phyloP scores from a whole-genome alignment of 768 basidiomycete species.

The Agrocybe pediades region DNA sequence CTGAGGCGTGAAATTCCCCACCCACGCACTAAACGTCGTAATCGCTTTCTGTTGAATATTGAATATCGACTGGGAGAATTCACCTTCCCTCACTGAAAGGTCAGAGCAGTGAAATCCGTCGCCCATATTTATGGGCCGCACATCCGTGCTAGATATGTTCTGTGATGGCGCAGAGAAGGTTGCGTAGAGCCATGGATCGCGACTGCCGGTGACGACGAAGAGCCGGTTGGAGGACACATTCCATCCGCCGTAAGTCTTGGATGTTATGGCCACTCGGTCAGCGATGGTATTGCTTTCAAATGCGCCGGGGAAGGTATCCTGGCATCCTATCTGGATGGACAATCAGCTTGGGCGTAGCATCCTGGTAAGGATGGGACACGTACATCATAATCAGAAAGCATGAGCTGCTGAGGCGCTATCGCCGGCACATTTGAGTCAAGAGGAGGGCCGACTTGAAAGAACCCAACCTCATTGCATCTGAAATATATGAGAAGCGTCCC shows the following conservation, averaged over 20 bases:
- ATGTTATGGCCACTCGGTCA: conserved; percentile 28
- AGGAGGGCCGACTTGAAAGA: conserved; percentile 49
- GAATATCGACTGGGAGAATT: neutral
- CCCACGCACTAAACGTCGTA: neutral
- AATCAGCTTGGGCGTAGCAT: no score
- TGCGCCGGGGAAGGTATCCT: conserved; percentile 60
- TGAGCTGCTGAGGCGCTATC: conserved; percentile 51
- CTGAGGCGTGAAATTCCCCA: neutral
- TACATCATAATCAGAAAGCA: conserved; percentile 51
- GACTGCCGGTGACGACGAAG: conserved; percentile 68
- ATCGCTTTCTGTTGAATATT: neutral
- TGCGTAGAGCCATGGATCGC: conserved; percentile 71
- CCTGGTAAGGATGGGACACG: no score
- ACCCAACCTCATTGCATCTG: conserved; percentile 75
- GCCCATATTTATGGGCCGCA: conserved; percentile 54
- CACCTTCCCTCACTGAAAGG: conserved; percentile 22
- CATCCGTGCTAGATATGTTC: conserved; percentile 42
- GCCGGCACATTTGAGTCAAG: conserved; percentile 40
- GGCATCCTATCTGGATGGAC: conserved; percentile 75
- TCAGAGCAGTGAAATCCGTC: conserved; percentile 73
- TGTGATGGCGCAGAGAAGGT: conserved; percentile 61
- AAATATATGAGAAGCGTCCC: no score
- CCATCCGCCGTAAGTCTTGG: conserved; percentile 61
- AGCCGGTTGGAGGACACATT: conserved; percentile 52
- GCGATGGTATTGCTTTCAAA: conserved; percentile 45